Base-by-base conservation (phyloP, 2,329 filamentous ascomycete species). In the Fusarium piperis region DNA sequence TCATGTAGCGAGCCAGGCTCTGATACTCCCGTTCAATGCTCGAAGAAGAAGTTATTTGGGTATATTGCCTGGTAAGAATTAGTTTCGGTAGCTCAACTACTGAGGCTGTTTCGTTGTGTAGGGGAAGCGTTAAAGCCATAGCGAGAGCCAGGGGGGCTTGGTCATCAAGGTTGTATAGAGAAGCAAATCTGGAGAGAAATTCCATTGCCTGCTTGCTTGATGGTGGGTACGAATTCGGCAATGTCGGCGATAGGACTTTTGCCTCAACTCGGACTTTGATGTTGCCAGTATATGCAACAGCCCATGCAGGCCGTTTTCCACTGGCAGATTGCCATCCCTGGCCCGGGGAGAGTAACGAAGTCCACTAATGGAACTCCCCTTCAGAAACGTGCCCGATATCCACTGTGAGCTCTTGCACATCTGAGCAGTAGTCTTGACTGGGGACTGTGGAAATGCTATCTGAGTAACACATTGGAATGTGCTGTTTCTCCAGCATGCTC, bases 1-100 rank as follows among this genome's bases (percentile, higher is more conserved):
- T 65, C 44, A 65, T 65, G 38, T 52, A 58, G 13, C 41, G 57
- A 46, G 63, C 10, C 30, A 65, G 39, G 51, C 58, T 62, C 32
- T 41, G 30, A 4, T 44, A 41, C 33, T 62, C 33, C 41, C 15
- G 51, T 12, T 62, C 48, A 39, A 65, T 48, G 51, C 36, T 58
- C 2, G 51, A 62, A 56, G 11, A 51, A 57, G 62, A 61, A 16
- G 48, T 20, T 30, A 18, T 13, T 39, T 4, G 58, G 13, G 48
- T 16, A 7, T 57, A 16, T 35, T 35, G 10, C 30, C 26, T 48
- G 11, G 38, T 46, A 32, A 65, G 46, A 30, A 18, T 41, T 18
- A 38, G 56, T 28, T 33, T 65, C 39, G 28, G 36, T 36, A 65
- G 62, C 8, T 61, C 32, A 12, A 61, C 48, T 13, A 61, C 51